A percentile compares a stretch with the other conserved stretches of the same genome.
phyloP scores from a whole-genome alignment of 192 early-diverging fungal genomes.

The Chytriomyces sp. region DNA sequence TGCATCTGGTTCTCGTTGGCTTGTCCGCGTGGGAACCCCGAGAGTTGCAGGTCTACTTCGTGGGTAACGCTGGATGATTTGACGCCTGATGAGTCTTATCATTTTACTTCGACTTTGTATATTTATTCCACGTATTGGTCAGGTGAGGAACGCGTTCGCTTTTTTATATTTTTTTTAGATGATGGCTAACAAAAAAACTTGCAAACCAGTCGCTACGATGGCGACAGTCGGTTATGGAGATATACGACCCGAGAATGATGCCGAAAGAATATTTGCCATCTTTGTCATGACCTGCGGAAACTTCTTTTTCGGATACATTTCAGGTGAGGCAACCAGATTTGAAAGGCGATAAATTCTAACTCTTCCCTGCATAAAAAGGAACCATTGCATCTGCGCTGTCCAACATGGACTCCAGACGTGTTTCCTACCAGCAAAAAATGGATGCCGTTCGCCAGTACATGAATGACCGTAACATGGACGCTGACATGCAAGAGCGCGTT shows the following conservation, averaged over 20 bases:
- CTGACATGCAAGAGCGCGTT: constrained; percentile 55
- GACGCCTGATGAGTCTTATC: not conserved
- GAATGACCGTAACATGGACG: constrained; percentile 55
- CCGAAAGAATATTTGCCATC: constrained; percentile 50
- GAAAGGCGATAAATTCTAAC: not conserved
- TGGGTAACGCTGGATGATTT: constrained; percentile 13
- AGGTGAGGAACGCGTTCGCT: constrained; percentile 27
- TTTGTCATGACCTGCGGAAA: constrained; percentile 47
- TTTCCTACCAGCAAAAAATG: constrained; percentile 57
- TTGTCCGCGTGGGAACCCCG: constrained; percentile 34
- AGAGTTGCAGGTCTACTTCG: not conserved
- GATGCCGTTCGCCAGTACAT: constrained; percentile 59
- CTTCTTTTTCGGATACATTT: constrained; percentile 58
- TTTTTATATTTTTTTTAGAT: not conserved
- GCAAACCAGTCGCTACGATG: constrained; percentile 50
- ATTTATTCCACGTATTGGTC: constrained; percentile 47
- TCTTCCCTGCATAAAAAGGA: not conserved
- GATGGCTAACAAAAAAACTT: constrained; percentile 7
- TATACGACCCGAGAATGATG: constrained; percentile 46
- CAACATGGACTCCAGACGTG: constrained; percentile 59
- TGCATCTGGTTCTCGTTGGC: constrained; percentile 53
- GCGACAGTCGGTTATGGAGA: constrained; percentile 57
- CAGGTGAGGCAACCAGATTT: constrained; percentile 25
- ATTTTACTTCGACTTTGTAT: not conserved
- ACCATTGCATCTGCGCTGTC: constrained; percentile 61